These are phyloP conservation scores for Xenoacremonium recifei DNA, from an alignment of 2,329 filamentous ascomycete species.

Conservation along the genomic window DNA sequence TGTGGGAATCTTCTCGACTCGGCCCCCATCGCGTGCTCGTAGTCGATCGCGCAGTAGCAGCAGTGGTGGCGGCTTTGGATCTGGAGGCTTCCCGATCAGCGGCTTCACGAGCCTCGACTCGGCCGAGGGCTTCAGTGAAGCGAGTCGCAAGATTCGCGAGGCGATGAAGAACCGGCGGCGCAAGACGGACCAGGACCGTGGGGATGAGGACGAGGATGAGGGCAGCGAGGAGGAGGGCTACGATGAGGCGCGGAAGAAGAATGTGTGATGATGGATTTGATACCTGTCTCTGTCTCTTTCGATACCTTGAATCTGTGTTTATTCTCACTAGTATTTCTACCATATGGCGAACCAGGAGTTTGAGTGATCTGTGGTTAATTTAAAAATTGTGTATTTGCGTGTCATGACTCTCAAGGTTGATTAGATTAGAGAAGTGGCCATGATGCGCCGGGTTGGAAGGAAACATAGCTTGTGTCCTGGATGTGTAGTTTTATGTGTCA, in stretches of 20 bases:
- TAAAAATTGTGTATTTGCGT: too few relatives aligned
- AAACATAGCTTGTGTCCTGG: too few relatives aligned
- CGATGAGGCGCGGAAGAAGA: slow-evolving; percentile 43
- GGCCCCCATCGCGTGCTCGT: slow-evolving; percentile 77
- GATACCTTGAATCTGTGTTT: too few relatives aligned
- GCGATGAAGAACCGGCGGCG: slow-evolving; percentile 70
- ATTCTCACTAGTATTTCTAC: background rate
- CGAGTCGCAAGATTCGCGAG: slow-evolving; percentile 77
- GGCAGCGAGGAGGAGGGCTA: slow-evolving; percentile 41
- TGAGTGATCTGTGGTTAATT: background rate
- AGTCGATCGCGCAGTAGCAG: slow-evolving; percentile 71
- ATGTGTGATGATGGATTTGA: too few relatives aligned
- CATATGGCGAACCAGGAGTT: background rate
- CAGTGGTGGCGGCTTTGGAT: slow-evolving; percentile 60
- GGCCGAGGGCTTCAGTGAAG: slow-evolving; percentile 74
- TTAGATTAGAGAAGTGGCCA: too few relatives aligned
- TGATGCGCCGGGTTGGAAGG: too few relatives aligned
- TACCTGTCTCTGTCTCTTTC: too few relatives aligned
- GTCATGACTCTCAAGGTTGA: too few relatives aligned
- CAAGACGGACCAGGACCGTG: slow-evolving; percentile 45
- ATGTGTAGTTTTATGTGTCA: too few relatives aligned
- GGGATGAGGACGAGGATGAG: slow-evolving; percentile 34
- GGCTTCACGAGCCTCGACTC: slow-evolving; percentile 67
- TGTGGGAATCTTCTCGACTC: slow-evolving; percentile 86
- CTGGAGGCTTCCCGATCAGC: slow-evolving; percentile 63